phyloP scores from a whole-genome alignment of 2,329 filamentous ascomycete genomes.

The Cercospora berteroae region DNA sequence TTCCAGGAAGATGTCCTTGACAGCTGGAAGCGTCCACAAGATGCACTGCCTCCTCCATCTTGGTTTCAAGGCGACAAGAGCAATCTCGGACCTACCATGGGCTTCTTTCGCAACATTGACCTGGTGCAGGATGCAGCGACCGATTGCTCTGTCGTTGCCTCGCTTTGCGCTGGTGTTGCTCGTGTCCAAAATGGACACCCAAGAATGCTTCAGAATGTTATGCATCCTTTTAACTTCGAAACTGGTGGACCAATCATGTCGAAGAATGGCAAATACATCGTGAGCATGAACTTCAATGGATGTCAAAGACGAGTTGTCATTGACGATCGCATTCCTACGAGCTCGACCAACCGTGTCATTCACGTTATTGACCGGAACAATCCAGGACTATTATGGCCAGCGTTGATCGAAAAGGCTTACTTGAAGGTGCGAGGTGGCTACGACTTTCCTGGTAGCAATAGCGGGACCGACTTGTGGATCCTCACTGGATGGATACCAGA shows the following conservation, averaged over 20 bases:
- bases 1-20: slow-evolving; percentile 73
- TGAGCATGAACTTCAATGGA: slow-evolving; percentile 94
- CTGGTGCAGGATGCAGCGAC: slow-evolving; percentile 93
- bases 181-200: slow-evolving; percentile 66
- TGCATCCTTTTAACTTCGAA: slow-evolving; percentile 70
- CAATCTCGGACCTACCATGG: slow-evolving; percentile 54
- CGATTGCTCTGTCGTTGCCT: slow-evolving; percentile 95
- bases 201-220: slow-evolving; percentile 68
- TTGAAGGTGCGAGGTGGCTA: slow-evolving; percentile 93
- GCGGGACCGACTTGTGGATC: slow-evolving; percentile 89
- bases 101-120: slow-evolving; percentile 62
- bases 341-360: slow-evolving; percentile 70
- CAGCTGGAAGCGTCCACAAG: slow-evolving; percentile 75
- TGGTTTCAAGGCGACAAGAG: slow-evolving; percentile 36
- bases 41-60: slow-evolving; percentile 58
- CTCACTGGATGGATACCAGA: slow-evolving; percentile 96
- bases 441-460: slow-evolving; percentile 96
- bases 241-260: slow-evolving; percentile 63
- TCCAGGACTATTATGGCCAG: slow-evolving; percentile 81
- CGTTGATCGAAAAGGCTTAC: slow-evolving; percentile 92
- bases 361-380: slow-evolving; percentile 87
- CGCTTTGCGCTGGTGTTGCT: slow-evolving; percentile 77
- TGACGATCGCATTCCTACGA: slow-evolving; percentile 81
- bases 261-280: slow-evolving; percentile 80
- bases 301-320: slow-evolving; percentile 83